Conservation (phyloP, 345 rosid genomes). For the Eucalyptus regnans region DNA sequence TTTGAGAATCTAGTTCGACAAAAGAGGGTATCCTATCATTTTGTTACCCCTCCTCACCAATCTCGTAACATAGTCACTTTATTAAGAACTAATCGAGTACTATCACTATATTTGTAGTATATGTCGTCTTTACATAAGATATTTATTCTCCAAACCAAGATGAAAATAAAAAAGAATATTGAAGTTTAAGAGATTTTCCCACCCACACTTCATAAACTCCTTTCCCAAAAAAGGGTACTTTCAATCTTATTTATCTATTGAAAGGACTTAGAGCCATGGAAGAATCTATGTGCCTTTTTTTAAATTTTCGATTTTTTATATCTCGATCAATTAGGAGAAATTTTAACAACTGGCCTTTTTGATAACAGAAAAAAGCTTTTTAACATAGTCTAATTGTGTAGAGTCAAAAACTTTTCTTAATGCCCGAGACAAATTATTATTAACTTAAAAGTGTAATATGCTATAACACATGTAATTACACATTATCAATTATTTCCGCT, state of each 20-base stretch:
- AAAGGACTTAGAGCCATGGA: not conserved
- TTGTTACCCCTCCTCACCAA: not conserved
- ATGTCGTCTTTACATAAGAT: not conserved
- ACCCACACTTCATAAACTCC: not conserved
- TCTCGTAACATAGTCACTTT: not conserved
- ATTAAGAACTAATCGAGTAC: not conserved
- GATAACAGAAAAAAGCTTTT: not conserved
- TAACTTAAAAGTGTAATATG: not conserved
- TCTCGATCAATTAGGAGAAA: not conserved
- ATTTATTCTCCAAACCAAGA: not conserved
- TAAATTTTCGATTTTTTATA: not conserved
- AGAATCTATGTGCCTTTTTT: not conserved
- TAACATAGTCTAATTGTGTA: not conserved
- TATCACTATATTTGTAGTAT: not conserved
- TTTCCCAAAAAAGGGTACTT: not conserved
- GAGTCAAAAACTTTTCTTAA: not conserved
- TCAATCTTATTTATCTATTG: not conserved
- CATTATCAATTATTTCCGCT: not conserved
- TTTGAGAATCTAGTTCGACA: not conserved
- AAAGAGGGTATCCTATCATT: not conserved
- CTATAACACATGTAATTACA: not conserved
- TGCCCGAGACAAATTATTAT: not conserved
- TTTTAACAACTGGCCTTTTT: not conserved
- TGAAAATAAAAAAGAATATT: not conserved
- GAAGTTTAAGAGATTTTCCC: not conserved